A percentile compares a stretch with the other conserved stretches of the same genome.
phyloP scores from a whole-genome alignment of 768 basidiomycete genomes.

The Amanita thiersii region DNA sequence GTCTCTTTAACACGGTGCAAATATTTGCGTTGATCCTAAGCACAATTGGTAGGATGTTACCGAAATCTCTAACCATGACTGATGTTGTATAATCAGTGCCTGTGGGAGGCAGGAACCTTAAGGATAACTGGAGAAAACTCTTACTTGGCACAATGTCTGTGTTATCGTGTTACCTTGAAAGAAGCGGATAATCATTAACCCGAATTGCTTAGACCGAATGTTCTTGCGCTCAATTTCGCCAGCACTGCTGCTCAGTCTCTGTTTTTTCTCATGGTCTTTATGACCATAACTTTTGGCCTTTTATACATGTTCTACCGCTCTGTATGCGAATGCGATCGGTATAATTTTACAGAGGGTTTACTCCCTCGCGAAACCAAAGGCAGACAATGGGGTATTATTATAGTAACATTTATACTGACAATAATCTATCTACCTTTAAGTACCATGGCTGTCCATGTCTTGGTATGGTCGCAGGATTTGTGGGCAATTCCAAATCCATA shows the following conservation, averaged over 20 bases:
- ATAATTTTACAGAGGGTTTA: slow-evolving; percentile 45
- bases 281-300: slow-evolving; percentile 41
- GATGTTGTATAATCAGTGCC: slow-evolving; percentile 26
- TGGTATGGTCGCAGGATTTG: slow-evolving; percentile 72
- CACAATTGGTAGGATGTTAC: slow-evolving; percentile 42
- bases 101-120: slow-evolving; percentile 25
- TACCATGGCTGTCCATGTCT: slow-evolving; percentile 68
- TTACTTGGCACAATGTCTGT: slow-evolving; percentile 64
- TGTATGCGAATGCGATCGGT: slow-evolving; percentile 38
- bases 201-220: slow-evolving; percentile 44
- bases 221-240: slow-evolving; percentile 68
- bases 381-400: slow-evolving; percentile 44
- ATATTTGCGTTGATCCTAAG: slow-evolving; percentile 64
- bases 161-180: too few relatives aligned
- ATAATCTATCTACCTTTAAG: slow-evolving; percentile 71
- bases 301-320: slow-evolving; percentile 53
- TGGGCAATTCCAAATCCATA: slow-evolving; percentile 71
- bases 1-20: slow-evolving; percentile 60
- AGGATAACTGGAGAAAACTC: slow-evolving; percentile 46
- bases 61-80: neutral
- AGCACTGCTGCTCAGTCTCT: slow-evolving; percentile 51
- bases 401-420: slow-evolving; percentile 57
- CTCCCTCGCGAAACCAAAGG: slow-evolving; percentile 34
- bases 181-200: too few relatives aligned
- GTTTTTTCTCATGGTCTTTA: slow-evolving; percentile 50